phyloP scores from a whole-genome alignment of 1,284 basidiomycete species.

The Boletus coffeatus region DNA sequence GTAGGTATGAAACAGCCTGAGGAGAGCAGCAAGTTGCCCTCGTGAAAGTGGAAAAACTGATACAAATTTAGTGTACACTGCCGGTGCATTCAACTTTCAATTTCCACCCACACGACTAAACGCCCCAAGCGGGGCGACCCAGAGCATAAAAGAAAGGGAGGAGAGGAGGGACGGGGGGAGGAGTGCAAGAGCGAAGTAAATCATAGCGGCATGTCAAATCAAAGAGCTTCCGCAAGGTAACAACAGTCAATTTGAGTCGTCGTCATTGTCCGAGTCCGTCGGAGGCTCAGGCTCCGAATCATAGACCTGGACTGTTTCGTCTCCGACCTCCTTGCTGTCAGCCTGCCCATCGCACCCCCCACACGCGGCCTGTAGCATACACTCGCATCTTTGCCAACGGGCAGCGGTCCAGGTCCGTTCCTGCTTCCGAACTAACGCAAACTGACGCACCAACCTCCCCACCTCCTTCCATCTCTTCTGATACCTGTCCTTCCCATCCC shows the following conservation, averaged over 20 bases:
- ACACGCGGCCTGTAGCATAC: neutral
- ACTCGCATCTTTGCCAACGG: neutral
- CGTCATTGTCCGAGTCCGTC: conserved; percentile 22
- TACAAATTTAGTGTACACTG: conserved; percentile 2
- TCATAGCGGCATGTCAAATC: neutral
- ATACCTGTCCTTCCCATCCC: conserved; percentile 21
- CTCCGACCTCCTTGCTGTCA: neutral
- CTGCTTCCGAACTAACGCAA: conserved; percentile 21
- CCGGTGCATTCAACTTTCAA: neutral
- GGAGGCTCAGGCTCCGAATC: conserved; percentile 24
- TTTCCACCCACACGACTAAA: neutral
- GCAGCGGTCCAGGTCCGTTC: conserved; percentile 17
- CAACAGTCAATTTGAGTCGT: conserved; percentile 25
- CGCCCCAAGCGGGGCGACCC: neutral
- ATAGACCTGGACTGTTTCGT: conserved; percentile 14
- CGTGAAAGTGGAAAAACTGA: neutral
- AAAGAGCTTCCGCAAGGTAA: conserved; percentile 7
- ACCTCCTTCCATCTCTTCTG: conserved; percentile 23
- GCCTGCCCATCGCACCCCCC: neutral
- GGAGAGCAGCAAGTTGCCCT: neutral
- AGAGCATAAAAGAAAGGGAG: neutral
- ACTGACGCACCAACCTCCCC: conserved; percentile 20
- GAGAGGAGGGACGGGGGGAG: too few relatives aligned
- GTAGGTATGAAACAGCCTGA: neutral
- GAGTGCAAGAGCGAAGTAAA: neutral